Evolutionary conservation across 2,329 filamentous ascomycete genomes (phyloP).

Genomic region (Tolypocladium capitatum): DNA sequence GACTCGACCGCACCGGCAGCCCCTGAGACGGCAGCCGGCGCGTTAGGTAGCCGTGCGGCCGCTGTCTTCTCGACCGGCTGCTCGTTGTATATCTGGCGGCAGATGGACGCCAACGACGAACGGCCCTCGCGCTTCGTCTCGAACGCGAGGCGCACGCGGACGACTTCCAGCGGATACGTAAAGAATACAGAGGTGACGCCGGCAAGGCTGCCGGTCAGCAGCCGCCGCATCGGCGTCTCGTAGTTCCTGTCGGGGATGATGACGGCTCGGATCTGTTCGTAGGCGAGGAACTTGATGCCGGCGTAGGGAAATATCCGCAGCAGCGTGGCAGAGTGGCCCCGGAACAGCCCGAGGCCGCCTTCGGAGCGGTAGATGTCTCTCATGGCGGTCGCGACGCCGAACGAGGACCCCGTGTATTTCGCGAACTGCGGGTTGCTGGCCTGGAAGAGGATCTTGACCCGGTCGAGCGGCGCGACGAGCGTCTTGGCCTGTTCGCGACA

Average conservation of each 20-base stretch:
- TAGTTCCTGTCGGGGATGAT: constrained; percentile 59
- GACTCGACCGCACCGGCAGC: constrained; percentile 28
- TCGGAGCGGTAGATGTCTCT: constrained; percentile 68
- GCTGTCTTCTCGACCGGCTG: constrained; percentile 29
- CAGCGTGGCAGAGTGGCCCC: constrained; percentile 87
- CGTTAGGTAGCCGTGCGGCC: constrained; percentile 15
- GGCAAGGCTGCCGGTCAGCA: constrained; percentile 60
- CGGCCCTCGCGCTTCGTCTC: constrained; percentile 69
- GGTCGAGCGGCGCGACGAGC: constrained; percentile 84
- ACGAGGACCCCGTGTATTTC: constrained; percentile 85
- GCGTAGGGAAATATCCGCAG: constrained; percentile 95
- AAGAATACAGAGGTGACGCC: constrained; percentile 89
- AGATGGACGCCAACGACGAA: constrained; percentile 62
- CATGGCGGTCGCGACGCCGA: constrained; percentile 70
- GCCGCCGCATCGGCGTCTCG: constrained; percentile 68
- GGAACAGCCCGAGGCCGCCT: constrained; percentile 66
- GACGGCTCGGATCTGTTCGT: constrained; percentile 80
- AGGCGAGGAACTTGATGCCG: constrained; percentile 93
- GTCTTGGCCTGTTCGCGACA: constrained; percentile 63
- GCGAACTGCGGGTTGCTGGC: constrained; percentile 86
- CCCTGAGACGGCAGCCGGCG: constrained; percentile 21
- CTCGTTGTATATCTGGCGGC: constrained; percentile 77
- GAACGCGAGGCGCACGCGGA: constrained; percentile 84
- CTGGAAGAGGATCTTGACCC: constrained; percentile 98
- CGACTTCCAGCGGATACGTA: constrained; percentile 89